Evolutionary conservation across 495 filamentous ascomycete species (phyloP).

Genomic region (Rusavskia elegans): DNA sequence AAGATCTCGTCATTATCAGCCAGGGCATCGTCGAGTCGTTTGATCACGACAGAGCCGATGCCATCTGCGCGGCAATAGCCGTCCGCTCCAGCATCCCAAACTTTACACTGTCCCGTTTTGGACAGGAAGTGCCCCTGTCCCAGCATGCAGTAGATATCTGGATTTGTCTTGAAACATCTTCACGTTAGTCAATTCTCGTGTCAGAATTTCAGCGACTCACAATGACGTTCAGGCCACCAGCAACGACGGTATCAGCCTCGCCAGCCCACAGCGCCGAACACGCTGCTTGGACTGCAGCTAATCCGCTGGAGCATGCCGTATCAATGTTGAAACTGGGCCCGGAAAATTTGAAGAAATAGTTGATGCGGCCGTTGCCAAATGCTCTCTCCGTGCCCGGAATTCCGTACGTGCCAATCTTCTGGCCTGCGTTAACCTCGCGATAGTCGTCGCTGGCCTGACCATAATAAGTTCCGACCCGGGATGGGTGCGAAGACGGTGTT

Average conservation of each 20-base stretch:
- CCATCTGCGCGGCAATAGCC: constrained; percentile 67
- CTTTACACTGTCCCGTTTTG: constrained; percentile 58
- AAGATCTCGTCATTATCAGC: constrained; percentile 59
- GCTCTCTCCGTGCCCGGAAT: constrained; percentile 21
- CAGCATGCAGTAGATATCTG: constrained; percentile 68
- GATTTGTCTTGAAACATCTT: constrained; percentile 34
- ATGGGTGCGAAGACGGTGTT: constrained; percentile 62
- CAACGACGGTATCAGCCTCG: constrained; percentile 69
- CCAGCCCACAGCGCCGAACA: constrained; percentile 61
- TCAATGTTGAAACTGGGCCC: constrained; percentile 61
- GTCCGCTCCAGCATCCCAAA: constrained; percentile 61
- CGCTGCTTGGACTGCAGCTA: constrained; percentile 52
- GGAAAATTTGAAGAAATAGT: constrained; percentile 53
- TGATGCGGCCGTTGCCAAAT: constrained; percentile 11
- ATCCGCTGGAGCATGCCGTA: constrained; percentile 59
- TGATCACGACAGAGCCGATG: constrained; percentile 55
- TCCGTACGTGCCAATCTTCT: constrained; percentile 6
- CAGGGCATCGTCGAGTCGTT: constrained; percentile 58
- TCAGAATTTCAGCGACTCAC: no score
- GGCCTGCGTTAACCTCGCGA: constrained; percentile 38
- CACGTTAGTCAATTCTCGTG: no score
- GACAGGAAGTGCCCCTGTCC: constrained; percentile 61
- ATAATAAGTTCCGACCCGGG: constrained; percentile 78
- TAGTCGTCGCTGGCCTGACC: constrained; percentile 85
- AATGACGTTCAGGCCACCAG: constrained; percentile 63